These are phyloP conservation scores for Isoetes taiwanensis DNA, from an alignment of 75 land plant species.

Conservation along the genomic window DNA sequence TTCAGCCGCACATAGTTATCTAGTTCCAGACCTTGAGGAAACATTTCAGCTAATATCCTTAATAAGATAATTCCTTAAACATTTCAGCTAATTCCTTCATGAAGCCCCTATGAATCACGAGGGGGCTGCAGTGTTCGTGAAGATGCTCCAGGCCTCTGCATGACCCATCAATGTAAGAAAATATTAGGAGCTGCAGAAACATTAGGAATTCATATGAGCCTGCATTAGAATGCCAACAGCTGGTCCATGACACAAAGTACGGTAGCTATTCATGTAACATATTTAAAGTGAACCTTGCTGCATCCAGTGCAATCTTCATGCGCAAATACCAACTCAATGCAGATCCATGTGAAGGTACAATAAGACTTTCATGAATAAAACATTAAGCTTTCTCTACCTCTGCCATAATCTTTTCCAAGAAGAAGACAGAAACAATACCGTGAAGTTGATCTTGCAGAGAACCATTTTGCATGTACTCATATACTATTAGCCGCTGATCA, in stretches of 20 bases:
- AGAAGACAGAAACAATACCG: neutral
- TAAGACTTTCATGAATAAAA: no score
- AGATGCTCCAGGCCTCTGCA: slow-evolving; percentile 8
- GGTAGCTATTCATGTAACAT: no score
- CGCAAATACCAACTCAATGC: neutral
- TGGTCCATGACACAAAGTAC: neutral
- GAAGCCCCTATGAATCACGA: slow-evolving; percentile 3
- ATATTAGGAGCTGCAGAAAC: neutral
- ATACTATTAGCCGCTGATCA: neutral
- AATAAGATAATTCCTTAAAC: no score
- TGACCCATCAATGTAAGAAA: neutral
- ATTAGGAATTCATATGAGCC: no score
- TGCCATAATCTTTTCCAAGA: no score
- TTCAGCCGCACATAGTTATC: no score
- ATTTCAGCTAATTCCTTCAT: no score
- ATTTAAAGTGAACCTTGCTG: no score
- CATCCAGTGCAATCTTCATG: neutral
- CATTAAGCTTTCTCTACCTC: neutral
- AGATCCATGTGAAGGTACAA: neutral
- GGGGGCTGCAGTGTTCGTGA: slow-evolving; percentile 1
- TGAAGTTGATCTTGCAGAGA: slow-evolving; percentile 5
- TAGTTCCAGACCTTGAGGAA: no score
- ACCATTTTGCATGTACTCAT: slow-evolving; percentile 7
- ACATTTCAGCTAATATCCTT: no score
- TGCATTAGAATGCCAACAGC: no score